Percentiles rank a stretch among this genome's conserved stretches.
phyloP scores from a whole-genome alignment of 345 rosid species.

The Aquilaria sinensis region DNA sequence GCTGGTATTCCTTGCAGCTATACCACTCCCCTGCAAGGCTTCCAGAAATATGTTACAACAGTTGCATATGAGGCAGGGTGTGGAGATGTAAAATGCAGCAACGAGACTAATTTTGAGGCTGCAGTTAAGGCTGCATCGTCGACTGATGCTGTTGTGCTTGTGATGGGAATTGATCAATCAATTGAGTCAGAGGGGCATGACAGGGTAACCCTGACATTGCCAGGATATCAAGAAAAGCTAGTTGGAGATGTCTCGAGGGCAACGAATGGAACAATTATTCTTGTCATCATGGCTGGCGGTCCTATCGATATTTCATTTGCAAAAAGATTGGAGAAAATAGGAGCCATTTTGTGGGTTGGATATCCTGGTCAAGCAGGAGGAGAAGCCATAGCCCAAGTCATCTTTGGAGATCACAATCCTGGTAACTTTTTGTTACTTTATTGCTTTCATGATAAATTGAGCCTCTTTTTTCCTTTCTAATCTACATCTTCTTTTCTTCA shows the following conservation, averaged over 20 bases:
- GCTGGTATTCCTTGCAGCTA: conserved; percentile 36
- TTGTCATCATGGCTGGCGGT: conserved; percentile 32
- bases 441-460: too few species aligned
- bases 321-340: conserved; percentile 12
- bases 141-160: conserved; percentile 22
- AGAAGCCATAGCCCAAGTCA: conserved; percentile 30
- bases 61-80: conserved; percentile 22
- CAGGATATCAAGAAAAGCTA: conserved; percentile 31
- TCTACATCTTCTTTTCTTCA: not conserved
- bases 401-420: conserved; percentile 34
- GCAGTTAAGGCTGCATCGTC: conserved; percentile 17
- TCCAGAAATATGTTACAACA: conserved; percentile 17
- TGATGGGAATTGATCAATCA: conserved; percentile 30
- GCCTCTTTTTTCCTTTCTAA: not conserved
- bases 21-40: conserved; percentile 34
- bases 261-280: conserved; percentile 19
- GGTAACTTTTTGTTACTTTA: conserved; percentile 10
- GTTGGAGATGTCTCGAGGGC: conserved; percentile 18
- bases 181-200: conserved; percentile 30
- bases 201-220: conserved; percentile 29
- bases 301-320: conserved; percentile 35
- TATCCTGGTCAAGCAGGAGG: conserved; percentile 50
- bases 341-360: conserved; percentile 39
- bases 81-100: conserved; percentile 15
- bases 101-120: conserved; percentile 4